Evolutionary conservation across 352 stramenopile genomes (phyloP), one percentile per base, ranked within the genome.

Genomic region (Globisporangium takayamanum): DNA sequence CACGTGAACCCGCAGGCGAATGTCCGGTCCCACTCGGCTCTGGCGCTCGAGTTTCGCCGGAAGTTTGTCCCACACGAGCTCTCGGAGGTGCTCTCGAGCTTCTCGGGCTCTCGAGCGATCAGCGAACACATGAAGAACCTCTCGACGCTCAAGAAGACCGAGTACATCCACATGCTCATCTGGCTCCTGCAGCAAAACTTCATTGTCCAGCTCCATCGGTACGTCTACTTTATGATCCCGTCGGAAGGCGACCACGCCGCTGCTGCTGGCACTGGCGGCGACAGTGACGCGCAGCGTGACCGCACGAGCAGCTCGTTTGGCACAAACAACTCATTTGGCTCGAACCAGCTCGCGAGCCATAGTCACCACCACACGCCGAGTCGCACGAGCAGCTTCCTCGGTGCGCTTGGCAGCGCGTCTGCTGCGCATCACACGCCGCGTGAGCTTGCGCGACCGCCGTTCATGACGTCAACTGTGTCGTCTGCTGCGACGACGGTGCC

Each of bases 151-250:
- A 85, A 88, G 61, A 94, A 95, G 55, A 76, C 82, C 33, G 81
- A 93, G 78, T 94, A 93, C 64, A 75, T 95, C 47, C 77, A 92
- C 63, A 92, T 95, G 73, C 71, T 95, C 52, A 80, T 94, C 36
- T 95, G 86, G 86, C 65, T 95, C 11, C 67, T 95, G n/a, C 78
- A 93, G 56, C 72, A 87, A 28, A 76, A 89, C 46, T 91, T 92
- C 63, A 78, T 95, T 54, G 68, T 88, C 33, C 86, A 95, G 62
- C 56, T 95, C 37, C 86, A 95, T 52, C 80, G 80, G 22, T 95
- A 94, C 54, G 80, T 95, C 10, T 92, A 94, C 49, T 89, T 95
- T 62, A 88, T 95, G 77, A 77, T 94, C 44, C 82, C 79, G 10
- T 81, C 76, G 3, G 80, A 88, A 44, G 74, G 81, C 44, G 74